These are phyloP conservation scores for Parietaria judaica DNA, from an alignment of 306 rosid genomes.

Conservation along the genomic window DNA sequence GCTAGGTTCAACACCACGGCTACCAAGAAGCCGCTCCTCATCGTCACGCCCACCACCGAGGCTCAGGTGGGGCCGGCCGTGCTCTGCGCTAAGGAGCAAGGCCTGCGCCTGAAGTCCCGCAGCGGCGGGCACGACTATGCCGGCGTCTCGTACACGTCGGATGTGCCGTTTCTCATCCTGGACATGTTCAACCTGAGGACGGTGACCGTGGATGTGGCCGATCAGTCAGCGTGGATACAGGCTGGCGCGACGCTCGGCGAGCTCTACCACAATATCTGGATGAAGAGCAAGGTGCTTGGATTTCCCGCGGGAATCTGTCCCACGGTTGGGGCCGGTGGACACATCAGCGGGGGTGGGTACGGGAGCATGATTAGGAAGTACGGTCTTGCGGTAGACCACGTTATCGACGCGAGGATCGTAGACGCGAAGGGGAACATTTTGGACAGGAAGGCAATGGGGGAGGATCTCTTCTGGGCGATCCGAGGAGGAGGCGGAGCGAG, in stretches of 20 bases:
- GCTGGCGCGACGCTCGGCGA: conserved; percentile 76
- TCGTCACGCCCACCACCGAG: conserved; percentile 42
- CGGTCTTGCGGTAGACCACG: conserved; percentile 56
- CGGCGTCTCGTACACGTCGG: conserved; percentile 59
- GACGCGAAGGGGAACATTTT: conserved; percentile 54
- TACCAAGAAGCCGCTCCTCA: conserved; percentile 52
- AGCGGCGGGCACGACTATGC: conserved; percentile 89
- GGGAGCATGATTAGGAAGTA: conserved; percentile 59
- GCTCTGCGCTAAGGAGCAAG: conserved; percentile 37
- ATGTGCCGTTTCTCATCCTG: conserved; percentile 47
- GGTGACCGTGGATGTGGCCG: conserved; percentile 34
- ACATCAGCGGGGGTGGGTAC: conserved; percentile 75
- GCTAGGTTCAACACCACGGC: conserved; percentile 64
- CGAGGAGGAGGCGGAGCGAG: conserved; percentile 77
- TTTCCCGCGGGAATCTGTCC: conserved; percentile 68
- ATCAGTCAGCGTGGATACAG: conserved; percentile 41
- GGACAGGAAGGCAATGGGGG: conserved; percentile 53
- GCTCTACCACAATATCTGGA: conserved; percentile 51
- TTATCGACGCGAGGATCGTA: conserved; percentile 58
- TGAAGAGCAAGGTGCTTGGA: conserved; percentile 51
- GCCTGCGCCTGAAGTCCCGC: conserved; percentile 46
- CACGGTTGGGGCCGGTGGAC: conserved; percentile 80
- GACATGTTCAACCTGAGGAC: conserved; percentile 62
- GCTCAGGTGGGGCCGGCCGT: conserved; percentile 54
- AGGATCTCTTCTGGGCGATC: conserved; percentile 79